Base-by-base conservation (phyloP, 306 rosid species). In the Cucurbita pepo region DNA sequence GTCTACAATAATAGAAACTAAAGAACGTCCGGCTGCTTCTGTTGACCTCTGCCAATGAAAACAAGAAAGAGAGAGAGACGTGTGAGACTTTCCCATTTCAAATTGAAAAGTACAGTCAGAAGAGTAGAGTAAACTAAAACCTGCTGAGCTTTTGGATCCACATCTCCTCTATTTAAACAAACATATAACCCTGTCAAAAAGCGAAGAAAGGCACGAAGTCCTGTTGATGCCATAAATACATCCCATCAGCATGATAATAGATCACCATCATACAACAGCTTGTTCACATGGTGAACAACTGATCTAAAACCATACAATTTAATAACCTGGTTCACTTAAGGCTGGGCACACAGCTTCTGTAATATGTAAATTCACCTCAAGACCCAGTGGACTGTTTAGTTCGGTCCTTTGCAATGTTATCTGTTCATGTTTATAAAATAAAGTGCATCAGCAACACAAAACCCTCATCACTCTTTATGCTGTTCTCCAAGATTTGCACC, bases 321-420 rank as follows among this genome's bases (percentile, higher is more conserved):
- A 38, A 67, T 69, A 71, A 89, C 97, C 96, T 63, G 97, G 96
- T 83, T 91, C 97, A 60, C 97, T 91, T 82, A 91, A 73, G 72
- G 90, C 96, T 77, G 97, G 96, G 76, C 97, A 91, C 69, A 91
- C 82, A 75, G 96, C 96, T 86, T 89, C 97, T 15, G 88, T 91
- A 74, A 91, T 80, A 80, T 91, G 96, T 72, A 91, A 77, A 64
- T 88, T 93, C 77, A 91, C 94, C 83, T 91, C 97, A 80, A 91
- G 96, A 56, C 97, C 97, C 79, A 91, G 94, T 74, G 97, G 97
- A 80, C 89, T 85, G 78, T 91, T 91, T 61, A 81, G 83, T 57
- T 88, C 97, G 50, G 97, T 91, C 84, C 97, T 89, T 74, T 91
- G 88, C 79, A 91, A 77, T 4, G 97, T 89, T 67, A 91, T 89